Conservation (phyloP, 2,329 filamentous ascomycete species). For the Botrytis pseudocinerea region DNA sequence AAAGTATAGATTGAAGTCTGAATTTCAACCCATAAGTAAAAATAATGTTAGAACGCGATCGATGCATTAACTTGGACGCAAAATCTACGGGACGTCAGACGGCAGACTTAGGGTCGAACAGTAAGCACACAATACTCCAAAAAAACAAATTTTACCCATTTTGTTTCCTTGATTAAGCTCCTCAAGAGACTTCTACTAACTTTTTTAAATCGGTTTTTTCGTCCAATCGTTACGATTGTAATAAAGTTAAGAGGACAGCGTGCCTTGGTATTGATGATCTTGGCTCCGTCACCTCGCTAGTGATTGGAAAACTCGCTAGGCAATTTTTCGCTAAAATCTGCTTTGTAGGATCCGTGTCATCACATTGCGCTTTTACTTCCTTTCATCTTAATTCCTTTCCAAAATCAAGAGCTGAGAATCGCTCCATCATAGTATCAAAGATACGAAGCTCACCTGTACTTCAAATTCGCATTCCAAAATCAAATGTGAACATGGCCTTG, state of each 20-base stretch:
- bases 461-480: not conserved
- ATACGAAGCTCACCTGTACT: not conserved
- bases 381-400: not conserved
- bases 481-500: not conserved
- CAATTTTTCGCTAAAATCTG: not conserved
- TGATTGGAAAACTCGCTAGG: not conserved
- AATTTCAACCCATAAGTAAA: too few relatives aligned
- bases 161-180: not conserved
- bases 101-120: not conserved
- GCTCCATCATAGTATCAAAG: not conserved
- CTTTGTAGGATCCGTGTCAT: not conserved
- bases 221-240: too few relatives aligned
- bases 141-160: not conserved
- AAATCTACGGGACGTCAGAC: not conserved
- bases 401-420: not conserved
- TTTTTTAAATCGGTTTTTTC: rapidly evolving
- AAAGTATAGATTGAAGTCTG: too few relatives aligned
- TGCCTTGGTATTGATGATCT: not conserved
- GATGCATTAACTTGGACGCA: too few relatives aligned
- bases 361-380: not conserved
- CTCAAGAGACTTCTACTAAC: not conserved
- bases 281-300: not conserved
- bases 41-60: too few relatives aligned
- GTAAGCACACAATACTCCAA: not conserved
- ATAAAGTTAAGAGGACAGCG: not conserved